Evolutionary conservation across 1,284 basidiomycete genomes (phyloP), one percentile per base, ranked within the genome.

Genomic region (Blastosporella zonata): DNA sequence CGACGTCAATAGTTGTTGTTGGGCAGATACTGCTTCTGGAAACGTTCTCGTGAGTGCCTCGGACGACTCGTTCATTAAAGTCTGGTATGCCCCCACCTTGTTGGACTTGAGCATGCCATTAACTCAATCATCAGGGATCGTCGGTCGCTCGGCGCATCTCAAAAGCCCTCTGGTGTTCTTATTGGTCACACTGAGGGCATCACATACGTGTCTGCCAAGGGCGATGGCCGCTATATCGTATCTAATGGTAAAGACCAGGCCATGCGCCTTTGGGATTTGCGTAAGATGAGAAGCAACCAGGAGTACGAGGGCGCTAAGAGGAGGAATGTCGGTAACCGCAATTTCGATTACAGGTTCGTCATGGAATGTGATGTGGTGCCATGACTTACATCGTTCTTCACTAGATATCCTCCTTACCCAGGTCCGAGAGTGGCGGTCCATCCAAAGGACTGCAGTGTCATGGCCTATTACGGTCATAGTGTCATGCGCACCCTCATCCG

Each of bases 191-290:
- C 94, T 0, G 94, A 97, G 62, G 94, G 93, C 28, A 87, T 97
- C 55, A 93, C 93, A 3, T 89, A 90, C 58, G 90, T 92, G 6
- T 87, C 90, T 18, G 84, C 92, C 1, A 93, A 78, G 68, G 93
- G 93, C 9, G 97, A 99, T 61, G 96, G 95, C 6, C 82, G 96
- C 49, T 98, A 99, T 65, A 76, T 97, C 47, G 85, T 98, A 29
- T 95, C 90, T n/a, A 99, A 99, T 63, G 93, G 93, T 41, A 99
- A 99, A 67, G 97, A 99, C 64, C 96, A 98, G 64, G 84, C 90
- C 1, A 73, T 93, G 46, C 84, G 93, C 21, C 70, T 99, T 23
- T 99, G 96, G 90, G 96, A 99, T 69, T 71, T 99, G 43, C 85
- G 96, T 33, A 93, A 87, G 70, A 97, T 99, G 95, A 78, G 84